Percentiles rank a stretch among this genome's conserved stretches.
Conservation (phyloP, 768 basidiomycete species). For the Daedaleopsis nitida region DNA sequence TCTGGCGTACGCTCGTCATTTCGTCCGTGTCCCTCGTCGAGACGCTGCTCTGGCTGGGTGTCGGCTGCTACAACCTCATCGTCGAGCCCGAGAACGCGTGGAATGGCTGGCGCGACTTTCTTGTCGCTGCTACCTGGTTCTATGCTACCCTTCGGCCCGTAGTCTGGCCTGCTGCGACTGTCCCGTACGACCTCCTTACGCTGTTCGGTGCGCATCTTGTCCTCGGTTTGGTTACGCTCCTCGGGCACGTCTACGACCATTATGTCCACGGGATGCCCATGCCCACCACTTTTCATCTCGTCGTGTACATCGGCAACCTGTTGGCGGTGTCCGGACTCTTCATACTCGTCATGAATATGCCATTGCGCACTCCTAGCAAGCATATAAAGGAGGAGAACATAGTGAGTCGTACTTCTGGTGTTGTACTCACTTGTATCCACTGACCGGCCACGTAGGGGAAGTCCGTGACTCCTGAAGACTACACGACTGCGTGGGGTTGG, state of each 20-base stretch:
- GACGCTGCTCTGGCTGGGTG: slow-evolving; percentile 58
- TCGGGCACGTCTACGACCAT: slow-evolving; percentile 56
- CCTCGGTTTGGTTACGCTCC: slow-evolving; percentile 50
- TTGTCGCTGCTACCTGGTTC: slow-evolving; percentile 62
- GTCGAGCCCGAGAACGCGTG: slow-evolving; percentile 35
- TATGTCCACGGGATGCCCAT: slow-evolving; percentile 44
- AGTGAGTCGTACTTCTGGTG: slow-evolving; percentile 42
- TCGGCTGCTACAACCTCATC: slow-evolving; percentile 55
- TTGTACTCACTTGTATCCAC: not conserved
- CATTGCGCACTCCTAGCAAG: slow-evolving; percentile 62
- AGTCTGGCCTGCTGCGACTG: slow-evolving; percentile 53
- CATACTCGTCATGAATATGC: slow-evolving; percentile 58
- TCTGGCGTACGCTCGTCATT: slow-evolving; percentile 66
- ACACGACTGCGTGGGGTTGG: slow-evolving; percentile 73
- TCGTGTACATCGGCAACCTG: slow-evolving; percentile 43
- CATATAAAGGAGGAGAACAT: slow-evolving; percentile 57
- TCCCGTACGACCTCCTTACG: slow-evolving; percentile 63
- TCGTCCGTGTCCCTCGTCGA: slow-evolving; percentile 57
- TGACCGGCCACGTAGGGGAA: slow-evolving; percentile 41
- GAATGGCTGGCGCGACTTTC: slow-evolving; percentile 42
- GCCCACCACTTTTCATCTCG: slow-evolving; percentile 35
- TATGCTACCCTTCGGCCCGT: slow-evolving; percentile 63
- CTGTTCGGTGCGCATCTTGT: slow-evolving; percentile 56
- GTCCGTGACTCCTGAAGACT: slow-evolving; percentile 70
- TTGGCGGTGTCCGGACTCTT: slow-evolving; percentile 45